phyloP scores from a whole-genome alignment of 441 rosid species.

The Rhodomyrtus psidioides region DNA sequence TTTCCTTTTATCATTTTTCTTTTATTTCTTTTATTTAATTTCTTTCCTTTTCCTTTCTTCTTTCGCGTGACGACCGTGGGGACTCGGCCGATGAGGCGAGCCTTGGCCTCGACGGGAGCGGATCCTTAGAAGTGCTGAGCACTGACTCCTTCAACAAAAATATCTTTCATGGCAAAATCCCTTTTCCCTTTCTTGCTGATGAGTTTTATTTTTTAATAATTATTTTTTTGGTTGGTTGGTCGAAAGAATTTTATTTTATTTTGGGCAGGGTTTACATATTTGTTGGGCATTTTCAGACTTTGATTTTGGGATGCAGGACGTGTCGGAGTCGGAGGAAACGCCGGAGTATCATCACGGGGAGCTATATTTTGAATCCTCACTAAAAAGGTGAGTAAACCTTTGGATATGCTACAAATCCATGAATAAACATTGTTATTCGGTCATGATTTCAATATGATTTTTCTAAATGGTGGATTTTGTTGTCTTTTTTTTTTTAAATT shows the following conservation, averaged over 20 bases:
- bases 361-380: constrained; percentile 59
- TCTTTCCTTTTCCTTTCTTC: no score
- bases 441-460: neutral
- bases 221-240: neutral
- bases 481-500: no score
- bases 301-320: neutral
- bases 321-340: neutral
- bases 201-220: neutral
- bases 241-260: neutral
- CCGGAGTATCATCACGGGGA: constrained; percentile 52
- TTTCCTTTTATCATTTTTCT: no score
- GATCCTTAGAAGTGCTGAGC: neutral
- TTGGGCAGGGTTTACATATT: neutral
- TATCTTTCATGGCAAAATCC: neutral
- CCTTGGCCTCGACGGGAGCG: neutral
- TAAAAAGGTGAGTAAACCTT: constrained; percentile 43
- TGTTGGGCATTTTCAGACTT: neutral
- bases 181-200: neutral
- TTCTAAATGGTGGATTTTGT: neutral
- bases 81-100: no score
- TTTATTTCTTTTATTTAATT: no score
- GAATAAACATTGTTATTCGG: neutral
- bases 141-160: neutral
- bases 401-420: neutral
- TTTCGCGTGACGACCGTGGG: no score